Conservation (phyloP, 2,329 filamentous ascomycete species). For the Hymenoscyphus fructigenus region DNA sequence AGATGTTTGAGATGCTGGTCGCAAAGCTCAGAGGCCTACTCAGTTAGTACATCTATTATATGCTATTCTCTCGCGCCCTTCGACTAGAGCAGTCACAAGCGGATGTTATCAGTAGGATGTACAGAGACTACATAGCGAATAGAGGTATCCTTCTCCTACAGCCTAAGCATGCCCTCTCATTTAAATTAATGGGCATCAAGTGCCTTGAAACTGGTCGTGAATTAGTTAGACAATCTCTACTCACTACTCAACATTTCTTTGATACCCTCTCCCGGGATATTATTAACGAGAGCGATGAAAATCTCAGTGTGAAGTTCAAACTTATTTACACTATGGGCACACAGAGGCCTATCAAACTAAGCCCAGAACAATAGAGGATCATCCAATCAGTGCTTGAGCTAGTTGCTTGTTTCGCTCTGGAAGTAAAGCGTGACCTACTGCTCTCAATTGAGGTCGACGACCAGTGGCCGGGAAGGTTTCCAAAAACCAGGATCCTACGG, state of each 20-base stretch:
- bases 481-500: constrained; percentile 44
- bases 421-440: constrained; percentile 16
- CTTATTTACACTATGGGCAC: constrained; percentile 61
- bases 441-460: constrained; percentile 44
- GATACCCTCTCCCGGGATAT: constrained; percentile 50
- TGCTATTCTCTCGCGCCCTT: constrained; percentile 58
- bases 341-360: constrained; percentile 50
- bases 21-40: constrained; percentile 56
- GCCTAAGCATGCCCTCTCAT: constrained; percentile 63
- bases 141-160: constrained; percentile 60
- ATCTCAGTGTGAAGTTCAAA: constrained; percentile 60
- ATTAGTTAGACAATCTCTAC: not conserved
- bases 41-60: constrained; percentile 51
- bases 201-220: constrained; percentile 37
- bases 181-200: constrained; percentile 62
- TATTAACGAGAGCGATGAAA: constrained; percentile 66
- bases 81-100: constrained; percentile 37
- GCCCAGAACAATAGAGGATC: constrained; percentile 55
- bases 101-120: constrained; percentile 39
- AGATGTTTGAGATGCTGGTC: constrained; percentile 59
- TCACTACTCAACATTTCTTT: constrained; percentile 45
- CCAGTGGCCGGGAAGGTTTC: constrained; percentile 44
- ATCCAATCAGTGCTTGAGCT: constrained; percentile 53
- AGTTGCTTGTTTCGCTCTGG: constrained; percentile 31
- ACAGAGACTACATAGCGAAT: constrained; percentile 46